Conservation (phyloP, 768 basidiomycete genomes). For the Tubosaeta sp. region DNA sequence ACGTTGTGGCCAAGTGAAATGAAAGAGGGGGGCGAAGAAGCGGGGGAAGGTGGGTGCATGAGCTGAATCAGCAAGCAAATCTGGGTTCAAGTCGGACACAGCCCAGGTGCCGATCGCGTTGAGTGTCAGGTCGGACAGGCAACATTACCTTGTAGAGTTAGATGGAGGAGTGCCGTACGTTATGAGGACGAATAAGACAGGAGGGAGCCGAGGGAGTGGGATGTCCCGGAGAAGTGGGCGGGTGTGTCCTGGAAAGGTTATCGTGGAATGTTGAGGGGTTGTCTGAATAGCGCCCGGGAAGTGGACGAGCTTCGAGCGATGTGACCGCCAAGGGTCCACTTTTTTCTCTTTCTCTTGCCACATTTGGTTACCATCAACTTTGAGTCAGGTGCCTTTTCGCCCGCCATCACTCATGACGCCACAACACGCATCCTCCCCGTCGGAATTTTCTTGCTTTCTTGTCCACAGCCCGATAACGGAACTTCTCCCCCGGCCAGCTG, state of each 20-base stretch:
- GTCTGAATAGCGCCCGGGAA: slow-evolving; percentile 20
- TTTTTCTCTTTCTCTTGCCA: slow-evolving; percentile 13
- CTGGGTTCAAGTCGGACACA: slow-evolving; percentile 21
- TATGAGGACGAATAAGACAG: slow-evolving; percentile 22
- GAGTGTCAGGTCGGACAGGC: slow-evolving; percentile 31
- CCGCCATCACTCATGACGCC: slow-evolving; percentile 34
- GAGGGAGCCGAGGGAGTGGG: slow-evolving; percentile 6
- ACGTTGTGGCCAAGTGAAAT: slow-evolving; percentile 17
- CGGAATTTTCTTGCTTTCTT: slow-evolving; percentile 31
- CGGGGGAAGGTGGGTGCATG: slow-evolving; percentile 10
- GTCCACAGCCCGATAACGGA: slow-evolving; percentile 36
- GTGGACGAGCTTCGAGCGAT: slow-evolving; percentile 24
- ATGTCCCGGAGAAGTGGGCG: slow-evolving; percentile 22
- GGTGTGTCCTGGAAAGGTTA: slow-evolving; percentile 32
- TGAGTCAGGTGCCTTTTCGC: slow-evolving; percentile 29
- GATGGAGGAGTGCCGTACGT: slow-evolving; percentile 30
- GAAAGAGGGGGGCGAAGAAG: slow-evolving; percentile 6
- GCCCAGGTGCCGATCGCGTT: slow-evolving; percentile 31
- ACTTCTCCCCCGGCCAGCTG: slow-evolving; percentile 27
- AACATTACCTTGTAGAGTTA: slow-evolving; percentile 30
- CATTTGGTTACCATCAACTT: slow-evolving; percentile 18
- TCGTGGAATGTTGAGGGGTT: slow-evolving; percentile 19
- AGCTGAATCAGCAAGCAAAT: slow-evolving; percentile 26
- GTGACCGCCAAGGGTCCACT: slow-evolving; percentile 28
- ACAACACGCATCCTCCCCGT: slow-evolving; percentile 35